A percentile compares a stretch with the other conserved stretches of the same genome.
Conservation (phyloP, 106 monocot genomes). For the Dioscorea alata region DNA sequence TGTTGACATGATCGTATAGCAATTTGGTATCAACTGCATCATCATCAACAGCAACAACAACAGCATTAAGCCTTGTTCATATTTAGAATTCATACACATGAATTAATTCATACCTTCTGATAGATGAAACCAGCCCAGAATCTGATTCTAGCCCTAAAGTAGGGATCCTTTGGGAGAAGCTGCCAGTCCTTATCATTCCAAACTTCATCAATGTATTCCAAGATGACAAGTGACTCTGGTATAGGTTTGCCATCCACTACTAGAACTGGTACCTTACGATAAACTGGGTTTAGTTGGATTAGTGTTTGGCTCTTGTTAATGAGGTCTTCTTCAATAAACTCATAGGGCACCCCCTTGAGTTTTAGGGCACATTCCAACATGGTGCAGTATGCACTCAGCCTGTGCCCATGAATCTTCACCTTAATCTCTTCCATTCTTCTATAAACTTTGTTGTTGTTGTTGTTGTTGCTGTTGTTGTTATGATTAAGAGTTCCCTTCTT, state of each 20-base stretch:
- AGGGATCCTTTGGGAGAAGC: slow-evolving; percentile 14
- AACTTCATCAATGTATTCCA: slow-evolving; percentile 11
- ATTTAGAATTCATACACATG: too few relatives aligned
- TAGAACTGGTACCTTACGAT: slow-evolving; percentile 16
- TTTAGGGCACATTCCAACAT: too few relatives aligned
- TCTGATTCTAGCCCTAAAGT: slow-evolving; percentile 6
- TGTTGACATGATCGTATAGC: too few relatives aligned
- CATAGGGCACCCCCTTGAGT: slow-evolving; percentile 11
- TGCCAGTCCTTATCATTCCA: slow-evolving; percentile 4
- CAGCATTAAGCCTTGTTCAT: too few relatives aligned
- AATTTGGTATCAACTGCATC: too few relatives aligned
- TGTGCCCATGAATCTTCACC: too few relatives aligned
- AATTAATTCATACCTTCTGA: slow-evolving; percentile 6
- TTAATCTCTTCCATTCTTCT: too few relatives aligned
- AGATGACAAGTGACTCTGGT: slow-evolving; percentile 9
- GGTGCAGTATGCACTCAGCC: too few relatives aligned
- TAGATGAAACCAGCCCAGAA: slow-evolving; percentile 9
- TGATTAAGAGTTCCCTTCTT: too few relatives aligned
- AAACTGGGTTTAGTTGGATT: slow-evolving; percentile 6
- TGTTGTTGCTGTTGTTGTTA: too few relatives aligned
- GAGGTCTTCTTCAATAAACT: slow-evolving; percentile 10
- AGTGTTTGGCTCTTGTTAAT: slow-evolving; percentile 9
- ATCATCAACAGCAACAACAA: too few relatives aligned
- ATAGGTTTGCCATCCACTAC: slow-evolving; percentile 1
- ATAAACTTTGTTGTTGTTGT: too few relatives aligned